Percentiles rank a stretch among this genome's conserved stretches.
Evolutionary conservation across 306 rosid species (phyloP).

Genomic region (Ammopiptanthus mongolicus): DNA sequence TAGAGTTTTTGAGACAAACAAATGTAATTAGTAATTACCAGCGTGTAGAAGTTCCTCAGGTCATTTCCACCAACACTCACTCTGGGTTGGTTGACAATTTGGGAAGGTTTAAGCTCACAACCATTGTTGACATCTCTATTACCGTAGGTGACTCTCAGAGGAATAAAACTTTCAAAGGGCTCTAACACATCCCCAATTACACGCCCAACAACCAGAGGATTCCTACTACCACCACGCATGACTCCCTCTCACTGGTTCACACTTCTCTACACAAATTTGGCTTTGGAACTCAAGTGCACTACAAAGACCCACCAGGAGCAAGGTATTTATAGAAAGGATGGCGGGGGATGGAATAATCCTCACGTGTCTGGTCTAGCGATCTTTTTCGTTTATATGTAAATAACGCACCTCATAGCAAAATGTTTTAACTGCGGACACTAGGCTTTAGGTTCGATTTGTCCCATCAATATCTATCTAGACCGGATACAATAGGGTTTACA

Average conservation of each 20-base stretch:
- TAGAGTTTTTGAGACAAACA: not conserved
- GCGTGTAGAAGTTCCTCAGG: constrained; percentile 31
- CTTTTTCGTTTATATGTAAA: not conserved
- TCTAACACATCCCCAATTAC: constrained; percentile 40
- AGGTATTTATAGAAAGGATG: not conserved
- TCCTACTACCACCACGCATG: constrained; percentile 21
- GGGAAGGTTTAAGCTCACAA: constrained; percentile 35
- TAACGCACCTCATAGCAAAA: too few species aligned
- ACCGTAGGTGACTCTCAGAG: constrained; percentile 19
- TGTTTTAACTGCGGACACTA: too few species aligned
- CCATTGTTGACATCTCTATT: constrained; percentile 32
- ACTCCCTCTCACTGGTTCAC: not conserved
- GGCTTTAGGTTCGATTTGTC: too few species aligned
- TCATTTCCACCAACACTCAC: constrained; percentile 37
- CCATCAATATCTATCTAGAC: too few species aligned
- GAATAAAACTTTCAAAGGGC: constrained; percentile 19
- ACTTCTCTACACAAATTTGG: not conserved
- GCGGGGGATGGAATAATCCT: not conserved
- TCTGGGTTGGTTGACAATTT: constrained; percentile 25
- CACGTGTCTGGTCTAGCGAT: not conserved
- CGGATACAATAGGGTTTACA: too few species aligned
- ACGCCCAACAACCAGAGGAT: constrained; percentile 38
- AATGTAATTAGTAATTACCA: constrained; percentile 27
- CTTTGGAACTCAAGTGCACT: not conserved
- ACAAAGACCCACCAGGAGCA: not conserved